These are phyloP conservation scores for Fusarium goolgardi DNA, from an alignment of 2,329 filamentous ascomycete genomes.

Conservation along the genomic window DNA sequence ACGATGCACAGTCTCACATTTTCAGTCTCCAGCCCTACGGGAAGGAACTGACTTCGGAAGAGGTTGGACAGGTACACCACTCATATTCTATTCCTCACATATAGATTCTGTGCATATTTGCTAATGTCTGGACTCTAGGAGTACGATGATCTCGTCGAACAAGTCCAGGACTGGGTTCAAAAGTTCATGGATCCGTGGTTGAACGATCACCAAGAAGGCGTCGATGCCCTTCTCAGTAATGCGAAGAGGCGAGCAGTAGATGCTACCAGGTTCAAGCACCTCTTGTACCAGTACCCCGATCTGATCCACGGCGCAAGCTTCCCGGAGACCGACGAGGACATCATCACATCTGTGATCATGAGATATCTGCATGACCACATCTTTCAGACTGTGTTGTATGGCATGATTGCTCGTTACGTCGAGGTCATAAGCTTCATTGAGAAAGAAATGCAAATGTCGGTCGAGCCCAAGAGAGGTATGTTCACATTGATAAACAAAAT, in stretches of 20 bases:
- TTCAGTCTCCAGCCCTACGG: slow-evolving; percentile 57
- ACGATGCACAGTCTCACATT: slow-evolving; percentile 55
- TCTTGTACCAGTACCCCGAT: slow-evolving; percentile 49
- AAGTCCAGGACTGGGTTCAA: slow-evolving; percentile 53
- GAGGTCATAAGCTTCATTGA: slow-evolving; percentile 52
- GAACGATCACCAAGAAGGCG: slow-evolving; percentile 44
- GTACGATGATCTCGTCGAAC: slow-evolving; percentile 52
- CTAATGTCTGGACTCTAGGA: slow-evolving; percentile 46
- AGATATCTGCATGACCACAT: slow-evolving; percentile 52
- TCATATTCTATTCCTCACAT: not conserved
- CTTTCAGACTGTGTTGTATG: slow-evolving; percentile 52
- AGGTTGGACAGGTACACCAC: slow-evolving; percentile 51
- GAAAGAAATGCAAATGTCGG: slow-evolving; percentile 50
- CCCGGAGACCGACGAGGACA: slow-evolving; percentile 55
- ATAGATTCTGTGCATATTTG: not conserved
- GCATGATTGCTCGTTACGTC: slow-evolving; percentile 38
- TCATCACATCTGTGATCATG: slow-evolving; percentile 52
- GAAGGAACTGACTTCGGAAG: slow-evolving; percentile 53
- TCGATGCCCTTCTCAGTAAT: slow-evolving; percentile 39
- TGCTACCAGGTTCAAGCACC: slow-evolving; percentile 43
- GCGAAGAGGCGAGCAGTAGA: slow-evolving; percentile 45
- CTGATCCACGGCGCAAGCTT: slow-evolving; percentile 49
- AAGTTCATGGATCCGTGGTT: slow-evolving; percentile 51
- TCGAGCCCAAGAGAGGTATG: slow-evolving; percentile 54
- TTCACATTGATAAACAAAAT: not conserved